Conservation (phyloP, 805 yeast genomes). For the Suhomyces sp. region DNA sequence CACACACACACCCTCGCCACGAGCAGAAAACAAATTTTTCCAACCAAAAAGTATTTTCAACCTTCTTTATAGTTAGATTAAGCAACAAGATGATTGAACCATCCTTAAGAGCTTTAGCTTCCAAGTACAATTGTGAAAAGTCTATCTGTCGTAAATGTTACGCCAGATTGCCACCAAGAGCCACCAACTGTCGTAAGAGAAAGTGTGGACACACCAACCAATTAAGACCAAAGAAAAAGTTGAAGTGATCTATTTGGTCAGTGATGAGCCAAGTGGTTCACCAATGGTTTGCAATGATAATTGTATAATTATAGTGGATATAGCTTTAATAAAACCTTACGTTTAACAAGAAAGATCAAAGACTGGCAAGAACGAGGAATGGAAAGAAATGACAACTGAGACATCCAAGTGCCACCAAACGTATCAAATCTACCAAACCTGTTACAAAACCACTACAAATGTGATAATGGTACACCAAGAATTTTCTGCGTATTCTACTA, state of each 20-base stretch:
- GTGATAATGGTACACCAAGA: background rate
- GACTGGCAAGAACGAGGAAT: background rate
- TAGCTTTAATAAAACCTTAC: constrained; percentile 5
- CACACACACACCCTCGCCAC: background rate
- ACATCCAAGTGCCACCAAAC: background rate
- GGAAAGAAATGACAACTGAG: background rate
- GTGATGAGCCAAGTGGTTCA: background rate
- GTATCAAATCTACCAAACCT: background rate
- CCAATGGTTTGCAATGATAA: background rate
- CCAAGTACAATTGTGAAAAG: constrained; percentile 99
- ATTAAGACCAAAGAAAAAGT: constrained; percentile 99
- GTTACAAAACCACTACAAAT: background rate
- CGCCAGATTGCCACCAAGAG: constrained; percentile 99
- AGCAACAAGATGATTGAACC: constrained; percentile 81
- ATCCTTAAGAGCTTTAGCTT: constrained; percentile 97
- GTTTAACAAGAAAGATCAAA: constrained; percentile 1
- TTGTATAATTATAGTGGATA: background rate
- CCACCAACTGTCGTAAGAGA: constrained; percentile 99
- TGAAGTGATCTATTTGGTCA: constrained; percentile 61
- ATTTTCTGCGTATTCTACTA: too few species aligned
- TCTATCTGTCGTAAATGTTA: constrained; percentile 99
- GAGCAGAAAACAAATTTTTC: constrained; percentile 6
- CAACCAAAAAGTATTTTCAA: background rate
- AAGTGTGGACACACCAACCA: constrained; percentile 99
- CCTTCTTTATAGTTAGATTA: constrained; percentile 6